These are phyloP conservation scores for Cladosporium sp. DNA, from an alignment of 2,329 filamentous ascomycete species.

Conservation along the genomic window DNA sequence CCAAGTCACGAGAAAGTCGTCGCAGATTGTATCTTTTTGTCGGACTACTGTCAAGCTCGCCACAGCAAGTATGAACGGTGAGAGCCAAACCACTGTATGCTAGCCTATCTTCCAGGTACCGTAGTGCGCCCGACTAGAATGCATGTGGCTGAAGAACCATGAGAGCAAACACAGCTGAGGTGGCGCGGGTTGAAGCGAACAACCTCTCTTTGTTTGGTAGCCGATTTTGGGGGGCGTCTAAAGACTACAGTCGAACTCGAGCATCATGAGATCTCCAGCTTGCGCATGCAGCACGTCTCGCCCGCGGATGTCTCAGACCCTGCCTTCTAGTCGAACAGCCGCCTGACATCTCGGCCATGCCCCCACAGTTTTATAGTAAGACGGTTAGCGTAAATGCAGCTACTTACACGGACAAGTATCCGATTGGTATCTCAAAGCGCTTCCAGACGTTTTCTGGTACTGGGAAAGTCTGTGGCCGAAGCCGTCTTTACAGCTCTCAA, in stretches of 20 bases:
- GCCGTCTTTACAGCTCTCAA: not conserved
- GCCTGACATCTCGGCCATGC: not conserved
- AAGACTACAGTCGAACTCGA: not conserved
- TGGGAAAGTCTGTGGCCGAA: not conserved
- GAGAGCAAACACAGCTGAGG: not conserved
- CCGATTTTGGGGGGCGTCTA: not conserved
- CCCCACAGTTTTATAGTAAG: not conserved
- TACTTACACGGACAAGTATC: not conserved
- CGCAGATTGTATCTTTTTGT: not conserved
- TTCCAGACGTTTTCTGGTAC: not conserved
- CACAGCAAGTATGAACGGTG: not conserved
- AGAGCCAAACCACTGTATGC: not conserved
- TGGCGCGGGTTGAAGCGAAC: not conserved
- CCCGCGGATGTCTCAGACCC: not conserved
- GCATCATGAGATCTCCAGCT: not conserved
- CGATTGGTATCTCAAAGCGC: not conserved
- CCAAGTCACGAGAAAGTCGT: not conserved
- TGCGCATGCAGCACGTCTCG: not conserved
- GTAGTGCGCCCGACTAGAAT: not conserved
- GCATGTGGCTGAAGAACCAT: not conserved
- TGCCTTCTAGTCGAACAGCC: not conserved
- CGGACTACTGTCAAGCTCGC: not conserved
- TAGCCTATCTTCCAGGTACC: not conserved
- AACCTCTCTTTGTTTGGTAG: not conserved
- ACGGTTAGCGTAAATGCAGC: not conserved